Evolutionary conservation across 208 protist species (phyloP), one percentile per base, ranked within the genome.

Genomic region (Trypanosoma scelopori): DNA sequence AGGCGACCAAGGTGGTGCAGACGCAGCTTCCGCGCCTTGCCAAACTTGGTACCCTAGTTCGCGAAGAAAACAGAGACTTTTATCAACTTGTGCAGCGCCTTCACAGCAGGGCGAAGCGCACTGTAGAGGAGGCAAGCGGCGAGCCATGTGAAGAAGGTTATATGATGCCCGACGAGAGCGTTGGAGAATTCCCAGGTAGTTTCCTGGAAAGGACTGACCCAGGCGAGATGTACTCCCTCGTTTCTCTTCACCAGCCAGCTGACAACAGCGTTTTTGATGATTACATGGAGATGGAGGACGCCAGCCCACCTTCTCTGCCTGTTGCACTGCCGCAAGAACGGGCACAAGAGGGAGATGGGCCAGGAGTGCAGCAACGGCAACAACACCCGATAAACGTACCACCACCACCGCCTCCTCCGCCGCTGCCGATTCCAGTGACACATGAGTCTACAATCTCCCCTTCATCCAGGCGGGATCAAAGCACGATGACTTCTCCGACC

Each of bases 231-330:
- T 78, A 80, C 50, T 70, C 78, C 16, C 71, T 94, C 27, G 66
- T 74, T 9, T 68, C 81, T 45, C 66, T 91, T 52, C 83, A 87
- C 58, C 78, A 91, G 60, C 75, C 83, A 18, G 79, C 58, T 30
- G 89, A 92, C 59, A 74, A 94, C 69, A 84, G 71, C 57, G 73
- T 92, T 15, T 92, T 94, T 51, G 84, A 87, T 48, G 69, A 87
- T 30, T 59, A 57, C 11, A 53, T 56, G n/a, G 48, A 58, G 20
- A 32, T 0, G 3, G 71, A 58, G 18, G 35, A 65, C 16, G 30
- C 5, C 0, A 47, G 45, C 1, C 23, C n/a, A 23, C 25, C 20
- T 23, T 30, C 20, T 55, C 20, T 13, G 27, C 27, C 41, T 28
- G 18, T 41, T 61, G 15, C 7, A 15, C 0, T 37, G 11, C 42